These are phyloP conservation scores for Botrytis fabae DNA, from an alignment of 2,329 filamentous ascomycete species.

Conservation along the genomic window DNA sequence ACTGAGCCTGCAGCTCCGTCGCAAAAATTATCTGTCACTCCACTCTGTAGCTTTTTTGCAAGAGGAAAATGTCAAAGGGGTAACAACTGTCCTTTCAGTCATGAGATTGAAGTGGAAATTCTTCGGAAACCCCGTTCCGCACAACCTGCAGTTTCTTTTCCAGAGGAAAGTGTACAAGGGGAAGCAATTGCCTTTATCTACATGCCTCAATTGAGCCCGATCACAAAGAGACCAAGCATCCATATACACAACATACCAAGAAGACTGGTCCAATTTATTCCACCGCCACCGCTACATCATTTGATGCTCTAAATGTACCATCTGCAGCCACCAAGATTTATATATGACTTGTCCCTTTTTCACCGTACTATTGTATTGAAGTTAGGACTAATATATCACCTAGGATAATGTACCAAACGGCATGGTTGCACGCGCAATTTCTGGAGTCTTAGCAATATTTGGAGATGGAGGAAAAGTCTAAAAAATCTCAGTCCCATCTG, in stretches of 20 bases:
- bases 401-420: not conserved
- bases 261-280: not conserved
- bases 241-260: not conserved
- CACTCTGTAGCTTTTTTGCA: not conserved
- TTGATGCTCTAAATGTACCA: no score
- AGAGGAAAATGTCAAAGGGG: not conserved
- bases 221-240: not conserved
- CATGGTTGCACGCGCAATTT: slow-evolving; percentile 29
- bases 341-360: not conserved
- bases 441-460: slow-evolving; percentile 31
- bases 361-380: not conserved
- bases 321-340: not conserved
- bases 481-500: slow-evolving; percentile 34
- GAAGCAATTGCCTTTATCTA: not conserved
- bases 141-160: not conserved
- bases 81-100: not conserved
- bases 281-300: not conserved
- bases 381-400: not conserved
- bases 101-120: not conserved
- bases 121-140: no score
- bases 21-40: no score
- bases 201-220: not conserved
- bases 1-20: not conserved
- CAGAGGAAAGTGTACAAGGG: not conserved
- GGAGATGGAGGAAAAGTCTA: slow-evolving; percentile 30